A percentile compares a stretch with the other conserved stretches of the same genome.
phyloP scores from a whole-genome alignment of 164 flowering plant genomes.

The Chimonanthus salicifolius region DNA sequence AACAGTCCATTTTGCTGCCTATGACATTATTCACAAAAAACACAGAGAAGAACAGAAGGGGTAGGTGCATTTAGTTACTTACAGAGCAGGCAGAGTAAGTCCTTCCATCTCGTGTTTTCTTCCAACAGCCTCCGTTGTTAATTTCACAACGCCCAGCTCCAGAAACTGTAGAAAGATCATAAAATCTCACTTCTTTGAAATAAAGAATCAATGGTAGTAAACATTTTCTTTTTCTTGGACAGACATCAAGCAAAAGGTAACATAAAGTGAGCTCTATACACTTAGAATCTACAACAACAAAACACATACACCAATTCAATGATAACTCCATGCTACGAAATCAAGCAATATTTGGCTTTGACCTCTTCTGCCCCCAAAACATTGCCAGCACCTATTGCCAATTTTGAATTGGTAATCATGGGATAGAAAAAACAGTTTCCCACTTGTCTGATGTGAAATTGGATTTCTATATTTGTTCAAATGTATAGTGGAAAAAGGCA shows the following conservation, averaged over 20 bases:
- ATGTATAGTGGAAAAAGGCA: not conserved
- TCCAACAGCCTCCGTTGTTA: conserved; percentile 99
- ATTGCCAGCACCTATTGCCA: too few species aligned
- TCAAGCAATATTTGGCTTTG: too few species aligned
- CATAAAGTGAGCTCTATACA: not conserved
- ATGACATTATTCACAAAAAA: not conserved
- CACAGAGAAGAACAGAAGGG: not conserved
- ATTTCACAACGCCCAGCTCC: conserved; percentile 79
- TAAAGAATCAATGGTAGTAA: not conserved
- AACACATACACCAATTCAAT: not conserved
- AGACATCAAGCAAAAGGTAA: too few species aligned
- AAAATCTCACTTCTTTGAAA: not conserved
- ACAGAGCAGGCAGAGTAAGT: conserved; percentile 85
- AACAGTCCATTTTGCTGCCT: not conserved
- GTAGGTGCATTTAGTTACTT: conserved; percentile 19
- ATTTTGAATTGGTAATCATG: too few species aligned
- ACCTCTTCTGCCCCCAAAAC: too few species aligned
- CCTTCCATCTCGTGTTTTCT: conserved; percentile 47
- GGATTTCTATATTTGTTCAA: too few species aligned
- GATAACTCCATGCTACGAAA: not conserved
- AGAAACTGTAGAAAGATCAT: conserved; percentile 50
- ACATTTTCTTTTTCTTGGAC: not conserved
- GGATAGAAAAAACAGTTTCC: too few species aligned
- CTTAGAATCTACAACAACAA: not conserved
- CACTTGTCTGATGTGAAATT: too few species aligned